phyloP scores from a whole-genome alignment of 306 rosid genomes.

The Vigna hirtella region DNA sequence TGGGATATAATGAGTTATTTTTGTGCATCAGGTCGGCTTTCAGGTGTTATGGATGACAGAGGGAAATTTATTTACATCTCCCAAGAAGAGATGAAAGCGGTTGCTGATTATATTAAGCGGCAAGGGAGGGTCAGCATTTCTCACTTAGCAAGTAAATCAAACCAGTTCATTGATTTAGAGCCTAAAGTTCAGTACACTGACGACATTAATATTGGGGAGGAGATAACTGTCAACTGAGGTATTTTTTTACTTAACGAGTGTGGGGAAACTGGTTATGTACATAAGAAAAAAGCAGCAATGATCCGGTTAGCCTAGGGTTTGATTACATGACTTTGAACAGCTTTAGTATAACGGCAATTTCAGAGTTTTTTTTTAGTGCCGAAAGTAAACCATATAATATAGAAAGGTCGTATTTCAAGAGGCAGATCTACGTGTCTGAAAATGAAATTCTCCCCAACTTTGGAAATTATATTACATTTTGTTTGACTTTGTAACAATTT shows the following conservation, averaged over 20 bases:
- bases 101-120: conserved; percentile 87
- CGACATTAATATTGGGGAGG: conserved; percentile 63
- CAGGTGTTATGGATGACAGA: conserved; percentile 98
- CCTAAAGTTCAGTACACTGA: conserved; percentile 73
- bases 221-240: conserved; percentile 65
- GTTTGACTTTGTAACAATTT: background rate
- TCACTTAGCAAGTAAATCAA: conserved; percentile 93
- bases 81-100: conserved; percentile 94
- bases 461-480: conserved; percentile 6
- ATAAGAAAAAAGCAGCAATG: conserved; percentile 7
- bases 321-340: conserved; percentile 34
- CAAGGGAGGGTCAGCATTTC: conserved; percentile 95
- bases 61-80: conserved; percentile 95
- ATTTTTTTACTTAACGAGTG: conserved; percentile 11
- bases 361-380: conserved; percentile 11
- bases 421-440: background rate
- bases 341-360: conserved; percentile 40
- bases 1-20: conserved; percentile 34
- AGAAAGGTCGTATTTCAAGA: background rate
- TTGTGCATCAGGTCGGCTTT: conserved; percentile 72
- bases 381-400: conserved; percentile 9
- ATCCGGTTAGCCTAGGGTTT: conserved; percentile 11
- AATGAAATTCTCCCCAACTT: conserved; percentile 7
- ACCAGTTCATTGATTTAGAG: conserved; percentile 98
- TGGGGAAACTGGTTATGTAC: conserved; percentile 37